These are phyloP conservation scores for Xylaria sp. DNA, from an alignment of 2,329 filamentous ascomycete genomes.

Conservation along the genomic window DNA sequence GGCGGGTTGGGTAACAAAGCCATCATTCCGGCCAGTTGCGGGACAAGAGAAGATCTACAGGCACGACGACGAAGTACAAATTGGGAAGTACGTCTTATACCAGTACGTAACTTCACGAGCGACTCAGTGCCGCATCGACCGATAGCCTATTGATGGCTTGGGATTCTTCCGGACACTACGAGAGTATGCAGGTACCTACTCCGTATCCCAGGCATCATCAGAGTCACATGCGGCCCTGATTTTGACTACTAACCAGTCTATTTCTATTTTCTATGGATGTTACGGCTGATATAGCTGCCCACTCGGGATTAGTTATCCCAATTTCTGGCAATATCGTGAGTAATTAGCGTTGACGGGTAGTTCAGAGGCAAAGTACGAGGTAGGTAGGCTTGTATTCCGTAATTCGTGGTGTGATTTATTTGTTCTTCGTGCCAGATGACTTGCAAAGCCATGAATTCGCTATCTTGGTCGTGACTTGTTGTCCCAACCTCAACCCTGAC, in stretches of 20 bases:
- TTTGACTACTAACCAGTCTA: too few species aligned
- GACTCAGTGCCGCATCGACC: not conserved
- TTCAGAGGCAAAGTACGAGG: too few species aligned
- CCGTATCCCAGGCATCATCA: too few species aligned
- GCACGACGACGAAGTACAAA: not conserved
- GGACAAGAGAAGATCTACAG: constrained; percentile 1
- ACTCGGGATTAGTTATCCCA: not conserved
- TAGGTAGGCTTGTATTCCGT: too few species aligned
- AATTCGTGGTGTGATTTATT: too few species aligned
- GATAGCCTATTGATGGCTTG: not conserved
- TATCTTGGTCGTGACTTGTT: not conserved
- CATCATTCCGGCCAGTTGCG: constrained; percentile 12
- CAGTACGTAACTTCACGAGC: not conserved
- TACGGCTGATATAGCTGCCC: not conserved
- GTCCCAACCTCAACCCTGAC: not conserved
- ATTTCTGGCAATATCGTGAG: not conserved
- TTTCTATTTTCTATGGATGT: not conserved
- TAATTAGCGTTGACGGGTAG: not conserved
- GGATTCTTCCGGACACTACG: not conserved
- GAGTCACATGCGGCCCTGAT: not conserved
- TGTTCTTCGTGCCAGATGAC: not conserved
- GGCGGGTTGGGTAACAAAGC: constrained; percentile 5
- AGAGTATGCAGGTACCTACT: not conserved
- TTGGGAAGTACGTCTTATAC: not conserved
- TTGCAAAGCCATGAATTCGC: not conserved